Evolutionary conservation across 306 rosid species (phyloP), one percentile per base, ranked within the genome.

Genomic region (Delonix regia): DNA sequence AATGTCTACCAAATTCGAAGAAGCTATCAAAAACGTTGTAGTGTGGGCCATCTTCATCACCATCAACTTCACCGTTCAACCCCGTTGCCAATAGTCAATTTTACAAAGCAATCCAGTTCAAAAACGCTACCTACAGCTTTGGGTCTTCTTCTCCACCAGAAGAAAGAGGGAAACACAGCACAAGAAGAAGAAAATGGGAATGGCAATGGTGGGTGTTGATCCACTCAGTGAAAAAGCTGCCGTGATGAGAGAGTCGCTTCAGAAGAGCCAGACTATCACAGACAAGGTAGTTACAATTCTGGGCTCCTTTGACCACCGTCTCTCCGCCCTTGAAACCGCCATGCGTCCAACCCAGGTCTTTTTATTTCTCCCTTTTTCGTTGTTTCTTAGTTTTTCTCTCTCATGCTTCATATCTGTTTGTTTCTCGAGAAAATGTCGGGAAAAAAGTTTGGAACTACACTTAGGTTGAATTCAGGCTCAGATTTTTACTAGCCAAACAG

Each of bases 301-400:
- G 0, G 98, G 99, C 21, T 95, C 98, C 83, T 95, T 95, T 51
- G 99, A 95, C 75, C 97, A 95, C 86, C 99, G 99, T 74, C 98
- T 95, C 81, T 91, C 99, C 3, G 97, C 94, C 74, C 98, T 95
- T 25, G 99, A 95, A 82, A 88, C 92, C 80, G 99, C 99, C 88
- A 95, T 95, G 99, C 95, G 99, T 22, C 99, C 99, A 9, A 95
- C 99, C 82, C 99, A 95, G 99, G 98, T 88, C 4, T 7, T 18
- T 16, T 33, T 52, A 16, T 27, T 49, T 39, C 0, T 21, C 10
- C 9, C 8, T 0, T 64, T 19, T 38, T 38, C 24, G 0, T 0
- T 36, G 3, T 39, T 7, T 39, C 44, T 39, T 15, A 14, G 0
- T 28, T 16, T 61, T 16, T 24, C 4, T 4, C 24, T 13, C 38